A percentile compares a stretch with the other conserved stretches of the same genome.
These are phyloP conservation scores for Pseudocohnilembus persalinus DNA, from an alignment of 169 alveolate species.

Conservation along the genomic window DNA sequence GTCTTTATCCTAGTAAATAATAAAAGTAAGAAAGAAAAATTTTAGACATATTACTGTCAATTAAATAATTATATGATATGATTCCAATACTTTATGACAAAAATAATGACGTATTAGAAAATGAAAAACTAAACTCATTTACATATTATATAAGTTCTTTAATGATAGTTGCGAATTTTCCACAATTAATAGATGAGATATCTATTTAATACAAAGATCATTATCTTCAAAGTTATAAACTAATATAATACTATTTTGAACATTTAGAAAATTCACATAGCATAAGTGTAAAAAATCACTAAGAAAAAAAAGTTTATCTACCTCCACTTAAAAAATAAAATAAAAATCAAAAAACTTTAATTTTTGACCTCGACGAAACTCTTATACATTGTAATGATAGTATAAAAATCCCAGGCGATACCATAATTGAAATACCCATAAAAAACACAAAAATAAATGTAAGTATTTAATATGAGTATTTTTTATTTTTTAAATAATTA, in stretches of 20 bases:
- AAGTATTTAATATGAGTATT: not conserved
- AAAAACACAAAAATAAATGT: constrained; percentile 7
- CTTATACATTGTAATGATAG: constrained; percentile 63
- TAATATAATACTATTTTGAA: too few relatives aligned
- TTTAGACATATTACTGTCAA: not conserved
- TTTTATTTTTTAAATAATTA: not conserved
- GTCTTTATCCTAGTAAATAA: not conserved
- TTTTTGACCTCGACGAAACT: constrained; percentile 81
- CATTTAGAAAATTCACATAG: not conserved
- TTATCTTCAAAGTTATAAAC: too few relatives aligned
- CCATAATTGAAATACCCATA: constrained; percentile 10
- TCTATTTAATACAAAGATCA: not conserved
- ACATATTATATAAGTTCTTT: not conserved
- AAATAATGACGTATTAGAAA: not conserved
- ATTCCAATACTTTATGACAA: not conserved
- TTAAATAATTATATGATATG: not conserved
- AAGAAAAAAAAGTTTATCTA: not conserved
- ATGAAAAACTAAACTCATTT: too few relatives aligned
- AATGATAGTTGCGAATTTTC: not conserved
- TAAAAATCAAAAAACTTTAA: constrained; percentile 46
- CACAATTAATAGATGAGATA: not conserved
- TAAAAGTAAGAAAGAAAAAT: not conserved
- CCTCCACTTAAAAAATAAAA: not conserved
- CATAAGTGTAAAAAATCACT: not conserved
- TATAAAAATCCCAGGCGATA: constrained; percentile 37